phyloP scores from a whole-genome alignment of 2,329 filamentous ascomycete species.

The Fusarium subglutinans region DNA sequence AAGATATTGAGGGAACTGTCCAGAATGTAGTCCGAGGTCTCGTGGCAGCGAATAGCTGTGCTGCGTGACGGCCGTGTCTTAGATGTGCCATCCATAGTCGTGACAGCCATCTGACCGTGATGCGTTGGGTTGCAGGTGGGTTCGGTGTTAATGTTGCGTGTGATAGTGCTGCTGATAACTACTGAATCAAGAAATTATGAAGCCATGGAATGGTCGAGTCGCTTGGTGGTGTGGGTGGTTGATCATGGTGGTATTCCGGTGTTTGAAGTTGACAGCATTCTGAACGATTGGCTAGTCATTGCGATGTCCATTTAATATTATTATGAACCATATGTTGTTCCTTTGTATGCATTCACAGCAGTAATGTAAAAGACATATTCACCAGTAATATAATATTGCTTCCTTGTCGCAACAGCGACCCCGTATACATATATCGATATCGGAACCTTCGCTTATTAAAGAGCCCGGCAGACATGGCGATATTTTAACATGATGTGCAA shows the following conservation, averaged over 20 bases:
- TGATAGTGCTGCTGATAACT: constrained; percentile 21
- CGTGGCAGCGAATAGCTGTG: constrained; percentile 35
- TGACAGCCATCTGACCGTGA: constrained; percentile 28
- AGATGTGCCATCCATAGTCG: constrained; percentile 32
- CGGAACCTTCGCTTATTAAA: neutral
- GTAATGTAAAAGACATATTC: neutral
- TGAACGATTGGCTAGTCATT: constrained; percentile 13
- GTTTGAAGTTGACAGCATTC: constrained; percentile 13
- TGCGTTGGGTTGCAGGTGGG: constrained; percentile 25
- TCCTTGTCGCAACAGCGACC: constrained; percentile 1
- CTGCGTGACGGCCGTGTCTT: constrained; percentile 42
- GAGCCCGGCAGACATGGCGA: neutral
- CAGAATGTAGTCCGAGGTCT: constrained; percentile 36
- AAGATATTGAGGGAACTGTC: constrained; percentile 19
- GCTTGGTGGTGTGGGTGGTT: constrained; percentile 32
- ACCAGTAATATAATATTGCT: constrained; percentile 9
- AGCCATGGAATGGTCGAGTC: constrained; percentile 35
- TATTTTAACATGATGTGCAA: constrained; percentile 10
- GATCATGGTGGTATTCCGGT: constrained; percentile 17
- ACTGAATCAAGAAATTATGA: constrained; percentile 28
- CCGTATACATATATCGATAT: neutral
- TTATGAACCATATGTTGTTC: neutral
- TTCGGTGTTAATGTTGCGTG: constrained; percentile 24
- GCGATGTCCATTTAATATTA: neutral
- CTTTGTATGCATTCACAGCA: neutral